Conservation (phyloP, 306 rosid genomes). For the Neltuma alba region DNA sequence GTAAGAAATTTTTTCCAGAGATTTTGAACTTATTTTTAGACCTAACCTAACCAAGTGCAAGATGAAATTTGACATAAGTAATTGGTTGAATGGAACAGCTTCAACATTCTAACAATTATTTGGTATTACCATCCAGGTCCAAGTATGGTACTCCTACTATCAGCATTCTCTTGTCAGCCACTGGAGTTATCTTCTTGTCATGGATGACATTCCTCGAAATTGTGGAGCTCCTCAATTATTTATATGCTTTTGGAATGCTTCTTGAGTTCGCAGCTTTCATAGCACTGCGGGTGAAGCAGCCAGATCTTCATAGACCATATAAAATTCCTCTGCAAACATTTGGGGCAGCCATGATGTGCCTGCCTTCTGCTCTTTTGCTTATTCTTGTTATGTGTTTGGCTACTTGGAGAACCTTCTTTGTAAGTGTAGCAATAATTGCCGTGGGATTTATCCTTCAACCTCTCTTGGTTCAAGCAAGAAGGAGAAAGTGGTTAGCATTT, state of each 20-base stretch:
- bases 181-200: slow-evolving; percentile 85
- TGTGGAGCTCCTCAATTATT: slow-evolving; percentile 83
- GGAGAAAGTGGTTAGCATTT: slow-evolving; percentile 24
- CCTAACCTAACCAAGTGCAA: background rate
- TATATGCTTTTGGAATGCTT: slow-evolving; percentile 89
- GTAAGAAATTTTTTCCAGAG: background rate
- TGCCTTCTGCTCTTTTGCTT: slow-evolving; percentile 77
- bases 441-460: slow-evolving; percentile 63
- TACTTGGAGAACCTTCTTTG: slow-evolving; percentile 64
- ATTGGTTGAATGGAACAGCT: background rate
- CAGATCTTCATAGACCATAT: slow-evolving; percentile 81
- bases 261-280: slow-evolving; percentile 87
- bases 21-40: background rate
- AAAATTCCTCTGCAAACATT: slow-evolving; percentile 74
- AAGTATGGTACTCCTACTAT: slow-evolving; percentile 62
- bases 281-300: slow-evolving; percentile 65
- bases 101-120: background rate
- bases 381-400: slow-evolving; percentile 89
- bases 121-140: background rate
- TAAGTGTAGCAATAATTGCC: slow-evolving; percentile 57
- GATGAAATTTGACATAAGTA: background rate
- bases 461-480: slow-evolving; percentile 55
- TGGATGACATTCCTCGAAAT: slow-evolving; percentile 97
- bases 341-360: slow-evolving; percentile 70
- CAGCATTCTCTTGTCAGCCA: slow-evolving; percentile 81